These are phyloP conservation scores for Hirsutella thompsonii DNA, from an alignment of 2,329 filamentous ascomycete species.

Conservation along the genomic window DNA sequence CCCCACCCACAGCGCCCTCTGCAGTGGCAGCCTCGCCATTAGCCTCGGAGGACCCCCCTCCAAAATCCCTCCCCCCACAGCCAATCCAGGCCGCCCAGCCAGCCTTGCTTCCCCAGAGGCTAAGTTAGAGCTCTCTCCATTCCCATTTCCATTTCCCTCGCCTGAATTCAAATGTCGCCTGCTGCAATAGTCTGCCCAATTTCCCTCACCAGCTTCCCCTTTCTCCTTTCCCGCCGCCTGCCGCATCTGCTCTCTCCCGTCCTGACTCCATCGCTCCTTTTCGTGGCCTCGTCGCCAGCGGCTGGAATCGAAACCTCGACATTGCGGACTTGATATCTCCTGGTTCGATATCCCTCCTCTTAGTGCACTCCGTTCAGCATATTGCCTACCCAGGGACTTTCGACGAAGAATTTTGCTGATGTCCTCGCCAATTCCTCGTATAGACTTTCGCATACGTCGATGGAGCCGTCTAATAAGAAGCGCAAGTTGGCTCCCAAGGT, in stretches of 20 bases:
- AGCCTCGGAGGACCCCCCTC: constrained; percentile 12
- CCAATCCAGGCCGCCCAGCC: constrained; percentile 8
- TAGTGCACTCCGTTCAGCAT: background rate
- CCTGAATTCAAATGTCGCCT: constrained; percentile 4
- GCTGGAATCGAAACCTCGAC: background rate
- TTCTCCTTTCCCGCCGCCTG: background rate
- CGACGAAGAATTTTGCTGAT: background rate
- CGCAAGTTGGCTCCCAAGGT: constrained; percentile 31
- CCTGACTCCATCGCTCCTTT: background rate
- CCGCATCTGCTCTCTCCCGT: background rate
- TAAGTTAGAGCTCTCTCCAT: constrained; percentile 6
- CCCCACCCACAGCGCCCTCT: constrained; percentile 2
- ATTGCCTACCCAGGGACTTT: background rate
- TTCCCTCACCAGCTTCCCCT: background rate
- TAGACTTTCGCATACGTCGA: constrained; percentile 10
- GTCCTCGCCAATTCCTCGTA: background rate
- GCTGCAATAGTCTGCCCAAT: background rate
- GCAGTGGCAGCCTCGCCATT: constrained; percentile 14
- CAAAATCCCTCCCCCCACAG: constrained; percentile 8
- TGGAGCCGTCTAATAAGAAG: constrained; percentile 30
- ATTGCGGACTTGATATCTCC: constrained; percentile 4
- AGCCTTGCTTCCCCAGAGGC: constrained; percentile 9
- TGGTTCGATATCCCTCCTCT: constrained; percentile 1
- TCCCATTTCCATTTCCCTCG: constrained; percentile 11
- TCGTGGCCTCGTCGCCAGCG: background rate